Evolutionary conservation across 306 rosid species (phyloP).

Genomic region (Vigna radiata): DNA sequence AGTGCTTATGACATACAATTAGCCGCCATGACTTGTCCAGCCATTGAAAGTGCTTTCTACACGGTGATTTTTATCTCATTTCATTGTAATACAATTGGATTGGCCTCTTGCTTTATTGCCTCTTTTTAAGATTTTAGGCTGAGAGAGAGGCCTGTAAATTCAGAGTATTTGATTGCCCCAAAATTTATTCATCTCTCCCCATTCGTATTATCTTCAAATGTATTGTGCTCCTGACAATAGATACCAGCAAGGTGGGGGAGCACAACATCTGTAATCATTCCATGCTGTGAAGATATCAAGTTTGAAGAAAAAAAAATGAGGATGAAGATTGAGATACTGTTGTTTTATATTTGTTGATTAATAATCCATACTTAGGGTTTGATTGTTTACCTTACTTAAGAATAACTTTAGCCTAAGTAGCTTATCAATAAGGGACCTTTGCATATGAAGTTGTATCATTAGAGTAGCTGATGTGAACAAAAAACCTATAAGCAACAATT

Average conservation of each 20-base stretch:
- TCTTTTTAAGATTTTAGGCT: constrained; percentile 76
- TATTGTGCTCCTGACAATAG: constrained; percentile 56
- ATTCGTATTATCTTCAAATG: constrained; percentile 49
- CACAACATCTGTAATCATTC: constrained; percentile 57
- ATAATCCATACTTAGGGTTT: constrained; percentile 24
- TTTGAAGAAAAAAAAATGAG: constrained; percentile 41
- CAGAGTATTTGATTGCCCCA: constrained; percentile 55
- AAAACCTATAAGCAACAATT: not conserved
- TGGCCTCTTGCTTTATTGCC: constrained; percentile 74
- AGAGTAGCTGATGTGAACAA: not conserved
- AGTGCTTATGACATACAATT: constrained; percentile 33
- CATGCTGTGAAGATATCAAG: constrained; percentile 53
- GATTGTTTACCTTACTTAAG: constrained; percentile 21
- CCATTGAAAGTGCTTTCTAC: constrained; percentile 48
- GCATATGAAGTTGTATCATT: constrained; percentile 11
- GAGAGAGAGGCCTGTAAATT: constrained; percentile 80
- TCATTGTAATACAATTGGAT: constrained; percentile 68
- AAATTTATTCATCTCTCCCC: constrained; percentile 61
- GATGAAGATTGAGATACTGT: constrained; percentile 49
- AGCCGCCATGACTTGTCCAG: constrained; percentile 42
- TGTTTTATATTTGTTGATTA: constrained; percentile 49
- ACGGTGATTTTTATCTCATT: constrained; percentile 60
- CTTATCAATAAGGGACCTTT: constrained; percentile 7
- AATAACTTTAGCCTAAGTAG: constrained; percentile 2
- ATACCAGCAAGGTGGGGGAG: constrained; percentile 53